Evolutionary conservation across 352 stramenopile species (phyloP).

Genomic region (Phytophthora lateralis): DNA sequence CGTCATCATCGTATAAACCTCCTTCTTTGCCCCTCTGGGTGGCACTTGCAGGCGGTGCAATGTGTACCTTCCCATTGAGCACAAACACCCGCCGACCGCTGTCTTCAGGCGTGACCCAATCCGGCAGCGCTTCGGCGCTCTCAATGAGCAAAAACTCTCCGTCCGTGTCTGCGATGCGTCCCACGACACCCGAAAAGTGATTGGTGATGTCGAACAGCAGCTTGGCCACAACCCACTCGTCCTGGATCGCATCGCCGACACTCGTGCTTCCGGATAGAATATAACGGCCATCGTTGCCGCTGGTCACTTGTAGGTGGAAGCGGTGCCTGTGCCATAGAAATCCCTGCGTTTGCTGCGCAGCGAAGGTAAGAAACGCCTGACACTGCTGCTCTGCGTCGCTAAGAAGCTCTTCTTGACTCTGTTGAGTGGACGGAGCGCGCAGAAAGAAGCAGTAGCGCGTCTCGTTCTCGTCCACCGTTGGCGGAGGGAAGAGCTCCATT

Average conservation of each 20-base stretch:
- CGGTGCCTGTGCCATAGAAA: conserved; percentile 66
- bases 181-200: conserved; percentile 38
- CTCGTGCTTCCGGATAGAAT: conserved; percentile 42
- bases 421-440: background rate
- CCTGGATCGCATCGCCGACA: conserved; percentile 67
- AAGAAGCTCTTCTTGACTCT: conserved; percentile 1
- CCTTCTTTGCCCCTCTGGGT: conserved; percentile 10
- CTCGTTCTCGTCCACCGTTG: conserved; percentile 33
- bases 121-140: conserved; percentile 63
- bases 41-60: conserved; percentile 36
- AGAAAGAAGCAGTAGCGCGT: conserved; percentile 53
- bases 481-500: conserved; percentile 37
- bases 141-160: conserved; percentile 85
- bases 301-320: conserved; percentile 43
- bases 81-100: conserved; percentile 58
- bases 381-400: conserved; percentile 23
- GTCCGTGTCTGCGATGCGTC: conserved; percentile 54
- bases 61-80: conserved; percentile 42
- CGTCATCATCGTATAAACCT: conserved; percentile 36
- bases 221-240: conserved; percentile 70
- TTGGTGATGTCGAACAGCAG: conserved; percentile 56
- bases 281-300: conserved; percentile 26
- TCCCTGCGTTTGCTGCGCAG: conserved; percentile 37
- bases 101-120: conserved; percentile 70
- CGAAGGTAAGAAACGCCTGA: conserved; percentile 30